Conservation (phyloP, 78 protist genomes). For the Dictyostelium intermedium region DNA sequence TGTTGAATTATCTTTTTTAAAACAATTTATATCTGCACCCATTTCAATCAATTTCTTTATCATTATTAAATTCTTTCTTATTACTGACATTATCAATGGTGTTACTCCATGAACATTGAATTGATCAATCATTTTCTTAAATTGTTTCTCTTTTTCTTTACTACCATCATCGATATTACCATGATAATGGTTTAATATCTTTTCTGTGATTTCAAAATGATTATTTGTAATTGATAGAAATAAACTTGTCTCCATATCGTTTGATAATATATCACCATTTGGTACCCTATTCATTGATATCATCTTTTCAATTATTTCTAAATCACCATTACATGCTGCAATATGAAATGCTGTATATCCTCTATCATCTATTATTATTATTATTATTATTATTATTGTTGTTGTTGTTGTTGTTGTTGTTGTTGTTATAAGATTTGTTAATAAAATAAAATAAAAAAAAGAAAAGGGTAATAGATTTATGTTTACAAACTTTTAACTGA, state of each 20-base stretch:
- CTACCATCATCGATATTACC: neutral
- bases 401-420: no score
- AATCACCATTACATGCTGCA: conserved; percentile 53
- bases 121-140: neutral
- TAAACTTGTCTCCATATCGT: conserved; percentile 11
- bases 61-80: neutral
- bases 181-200: neutral
- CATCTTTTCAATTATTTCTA: conserved; percentile 12
- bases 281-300: neutral
- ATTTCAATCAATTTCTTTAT: neutral
- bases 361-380: neutral
- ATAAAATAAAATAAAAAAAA: neutral
- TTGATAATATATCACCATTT: neutral
- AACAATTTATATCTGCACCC: conserved; percentile 49
- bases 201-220: conserved; percentile 1
- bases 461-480: no score
- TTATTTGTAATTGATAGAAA: conserved; percentile 31
- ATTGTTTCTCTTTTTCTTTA: neutral
- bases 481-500: conserved; percentile 10
- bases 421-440: no score
- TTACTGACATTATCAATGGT: conserved; percentile 24
- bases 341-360: conserved; percentile 63
- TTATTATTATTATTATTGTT: no score
- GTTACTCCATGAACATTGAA: conserved; percentile 53
- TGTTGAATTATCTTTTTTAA: conserved; percentile 59